Base-by-base conservation (phyloP, 2,329 filamentous ascomycete species). In the Colletotrichum tabaci region DNA sequence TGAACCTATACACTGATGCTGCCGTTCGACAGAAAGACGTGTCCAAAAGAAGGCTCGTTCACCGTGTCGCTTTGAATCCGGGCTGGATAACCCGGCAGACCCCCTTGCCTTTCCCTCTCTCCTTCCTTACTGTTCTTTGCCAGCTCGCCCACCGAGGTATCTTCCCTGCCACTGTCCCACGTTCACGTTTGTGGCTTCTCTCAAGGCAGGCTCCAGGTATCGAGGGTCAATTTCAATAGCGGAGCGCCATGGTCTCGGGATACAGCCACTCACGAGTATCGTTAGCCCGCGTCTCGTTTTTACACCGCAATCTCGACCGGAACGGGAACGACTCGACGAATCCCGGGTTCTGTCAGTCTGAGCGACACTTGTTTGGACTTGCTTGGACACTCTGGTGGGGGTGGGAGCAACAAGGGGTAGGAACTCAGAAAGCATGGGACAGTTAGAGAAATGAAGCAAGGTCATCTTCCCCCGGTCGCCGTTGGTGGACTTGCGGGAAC, bases 231-330 rank as follows among this genome's bases (percentile, higher is more conserved):
- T 21, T n/a, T 67, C 47, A 15, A 61, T 26, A 38, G 18, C 23
- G 38, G 56, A 58, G 46, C 56, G 26, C 23, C 40, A 23, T 13
- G 9, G 49, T 61, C 57, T 62, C 38, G 57, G 47, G 47, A 38
- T 46, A 18, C 18, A 42, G 44, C 42, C 55, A 38, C 35, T 23
- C 46, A 15, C 55, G n/a, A 21, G 23, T 5, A 38, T 35, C 46
- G n/a, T 35, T 38, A 38, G 23, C 16, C 15, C 35, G 12, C 42
- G n/a, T 50, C 12, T 49, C 23, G 21, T 15, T 30, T 35, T 35
- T n/a, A n/a, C 18, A 8, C 12, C 50, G 4, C 6, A 6, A 12
- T 3, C 4, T 40, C 21, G n/a, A 40, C 38, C 9, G 30, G 52
- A 56, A 5, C 12, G n/a, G 30, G 52, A 56, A 5, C 12, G n/a